Percentiles rank a stretch among this genome's conserved stretches.
Conservation (phyloP, 202 grass and related monocot species). For the Schoenoplectus tabernaemontani region DNA sequence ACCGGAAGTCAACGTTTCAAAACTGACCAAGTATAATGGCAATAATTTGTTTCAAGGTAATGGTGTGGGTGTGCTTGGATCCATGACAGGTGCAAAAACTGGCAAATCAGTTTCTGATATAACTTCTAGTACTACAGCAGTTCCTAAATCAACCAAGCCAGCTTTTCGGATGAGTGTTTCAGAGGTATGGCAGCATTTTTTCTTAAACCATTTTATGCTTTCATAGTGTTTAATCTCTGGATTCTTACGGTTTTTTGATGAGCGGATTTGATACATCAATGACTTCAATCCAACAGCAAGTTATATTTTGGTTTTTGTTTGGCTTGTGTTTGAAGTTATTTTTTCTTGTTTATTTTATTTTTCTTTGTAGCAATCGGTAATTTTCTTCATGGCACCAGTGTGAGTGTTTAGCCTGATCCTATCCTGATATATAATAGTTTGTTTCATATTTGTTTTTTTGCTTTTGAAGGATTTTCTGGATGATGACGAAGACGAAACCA, state of each 20-base stretch:
- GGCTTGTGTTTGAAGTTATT: neutral
- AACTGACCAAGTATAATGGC: slow-evolving; percentile 3
- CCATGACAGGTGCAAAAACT: slow-evolving; percentile 2
- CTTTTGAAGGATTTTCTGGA: slow-evolving; percentile 23
- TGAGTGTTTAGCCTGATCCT: neutral
- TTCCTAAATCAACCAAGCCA: slow-evolving; percentile 14
- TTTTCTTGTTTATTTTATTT: neutral
- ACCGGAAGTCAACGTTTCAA: slow-evolving; percentile 7
- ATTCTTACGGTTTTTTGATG: neutral
- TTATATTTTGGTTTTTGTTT: neutral
- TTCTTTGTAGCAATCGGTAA: neutral
- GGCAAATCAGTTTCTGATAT: slow-evolving; percentile 14
- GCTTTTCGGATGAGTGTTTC: slow-evolving; percentile 28
- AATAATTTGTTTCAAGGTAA: neutral
- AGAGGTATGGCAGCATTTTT: slow-evolving; percentile 20
- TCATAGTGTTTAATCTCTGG: neutral
- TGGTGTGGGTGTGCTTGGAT: slow-evolving; percentile 4
- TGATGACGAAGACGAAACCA: slow-evolving; percentile 6
- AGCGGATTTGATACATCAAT: neutral
- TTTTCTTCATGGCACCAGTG: neutral
- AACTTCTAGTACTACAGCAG: neutral
- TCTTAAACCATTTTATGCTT: neutral
- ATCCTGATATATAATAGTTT: slow-evolving; percentile 7
- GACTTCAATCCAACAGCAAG: neutral
- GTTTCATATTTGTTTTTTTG: slow-evolving; percentile 1